phyloP scores from a whole-genome alignment of 805 yeast genomes.

The Ascoidea asiatica region DNA sequence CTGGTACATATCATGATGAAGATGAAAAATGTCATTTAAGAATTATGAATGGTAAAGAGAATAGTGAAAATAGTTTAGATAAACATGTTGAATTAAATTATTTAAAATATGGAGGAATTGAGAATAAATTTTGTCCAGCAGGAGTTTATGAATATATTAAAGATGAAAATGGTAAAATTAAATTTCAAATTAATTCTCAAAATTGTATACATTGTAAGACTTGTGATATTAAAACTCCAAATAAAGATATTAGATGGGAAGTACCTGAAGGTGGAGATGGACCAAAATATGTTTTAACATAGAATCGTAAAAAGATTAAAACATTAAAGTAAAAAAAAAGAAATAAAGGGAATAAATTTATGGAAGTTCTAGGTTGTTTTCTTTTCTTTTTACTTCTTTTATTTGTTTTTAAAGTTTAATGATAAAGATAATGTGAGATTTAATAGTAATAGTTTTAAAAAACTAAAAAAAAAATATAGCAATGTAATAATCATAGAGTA shows the following conservation, averaged over 20 bases:
- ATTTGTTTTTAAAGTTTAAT: no score
- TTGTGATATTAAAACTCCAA: conserved; percentile 93
- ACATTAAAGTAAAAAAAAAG: no score
- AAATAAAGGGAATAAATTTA: no score
- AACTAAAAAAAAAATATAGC: no score
- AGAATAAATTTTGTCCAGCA: conserved; percentile 92
- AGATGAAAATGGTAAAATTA: conserved; percentile 28
- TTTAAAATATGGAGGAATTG: conserved; percentile 76
- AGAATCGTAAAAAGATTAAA: conserved; percentile 3
- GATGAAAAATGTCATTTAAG: conserved; percentile 85
- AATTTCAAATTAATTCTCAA: conserved; percentile 86
- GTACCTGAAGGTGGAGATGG: conserved; percentile 99
- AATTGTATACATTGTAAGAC: conserved; percentile 98
- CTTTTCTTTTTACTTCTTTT: no score
- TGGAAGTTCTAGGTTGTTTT: no score
- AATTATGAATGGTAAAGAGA: conserved; percentile 34
- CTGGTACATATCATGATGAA: conserved; percentile 94
- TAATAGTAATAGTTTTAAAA: no score
- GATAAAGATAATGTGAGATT: no score
- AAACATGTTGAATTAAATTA: conserved; percentile 20
- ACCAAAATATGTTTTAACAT: conserved; percentile 86
- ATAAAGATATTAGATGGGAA: conserved; percentile 88
- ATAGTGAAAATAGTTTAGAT: conserved; percentile 13
- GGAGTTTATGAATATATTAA: conserved; percentile 93
- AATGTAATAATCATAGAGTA: no score